Evolutionary conservation across 83 land plant genomes (phyloP), one percentile per base, ranked within the genome.

Genomic region (Picea engelmannii): DNA sequence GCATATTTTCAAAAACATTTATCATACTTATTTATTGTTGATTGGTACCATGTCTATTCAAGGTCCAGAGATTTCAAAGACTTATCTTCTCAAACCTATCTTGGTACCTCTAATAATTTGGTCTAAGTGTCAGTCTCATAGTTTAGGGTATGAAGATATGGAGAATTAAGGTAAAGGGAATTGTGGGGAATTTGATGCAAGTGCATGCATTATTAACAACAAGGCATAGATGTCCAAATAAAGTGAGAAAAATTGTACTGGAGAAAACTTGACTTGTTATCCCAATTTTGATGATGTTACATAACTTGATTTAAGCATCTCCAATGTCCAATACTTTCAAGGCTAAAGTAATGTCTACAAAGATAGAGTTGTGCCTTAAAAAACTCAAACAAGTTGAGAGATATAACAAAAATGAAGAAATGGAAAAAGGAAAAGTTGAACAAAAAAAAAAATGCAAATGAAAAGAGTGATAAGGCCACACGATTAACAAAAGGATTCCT

Each of bases 1-100:
- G 49, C 66, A 75, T 63, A 23, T 78, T 8, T 12, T 81, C 23
- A 64, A 38, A 12, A 88, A 88, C 80, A 86, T 88, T 76, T 81
- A 86, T 66, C 82, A 81, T 47, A 88, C 90, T 62, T 70, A 88
- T 12, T 79, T 86, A 62, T 75, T 81, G 21, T 20, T 83, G 70
- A 86, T 81, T 38, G 86, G 89, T 67, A 81, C 17, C 60, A 25
- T 86, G 64, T 47, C 71, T 49, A 2, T 67, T 38, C 67, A 59
- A 4, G 85, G 86, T 15, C 80, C 78, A n/a, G 82, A 35, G 64
- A 81, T 86, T 73, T 78, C 70, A 24, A 73, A 79, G 49, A 69
- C 84, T 20, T 86, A 80, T 59, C 31, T 88, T 15, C 66, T 88
- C 68, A 60, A 62, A 58, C 89, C 88, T 63, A 62, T 88, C 18